A percentile compares a stretch with the other conserved stretches of the same genome.
These are phyloP conservation scores for Dichomitus squalens DNA, from an alignment of 1,284 basidiomycete species.

Conservation along the genomic window DNA sequence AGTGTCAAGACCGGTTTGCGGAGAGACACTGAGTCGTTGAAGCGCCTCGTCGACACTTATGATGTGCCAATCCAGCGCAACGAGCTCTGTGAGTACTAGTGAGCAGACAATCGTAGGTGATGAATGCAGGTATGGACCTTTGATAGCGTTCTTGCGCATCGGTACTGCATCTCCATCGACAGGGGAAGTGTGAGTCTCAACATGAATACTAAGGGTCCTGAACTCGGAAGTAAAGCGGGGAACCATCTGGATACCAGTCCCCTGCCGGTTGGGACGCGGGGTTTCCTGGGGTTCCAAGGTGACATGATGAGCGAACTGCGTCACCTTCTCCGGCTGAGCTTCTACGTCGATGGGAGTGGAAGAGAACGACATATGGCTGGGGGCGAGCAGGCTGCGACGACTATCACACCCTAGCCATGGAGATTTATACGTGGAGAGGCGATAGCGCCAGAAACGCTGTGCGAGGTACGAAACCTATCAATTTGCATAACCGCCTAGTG, in stretches of 20 bases:
- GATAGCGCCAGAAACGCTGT: background rate
- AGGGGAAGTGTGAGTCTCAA: slow-evolving; percentile 14
- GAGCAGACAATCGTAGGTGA: background rate
- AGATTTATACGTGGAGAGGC: background rate
- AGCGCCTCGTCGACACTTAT: slow-evolving; percentile 43
- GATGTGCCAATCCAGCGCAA: slow-evolving; percentile 53
- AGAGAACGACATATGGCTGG: slow-evolving; percentile 2
- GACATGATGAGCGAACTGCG: slow-evolving; percentile 8
- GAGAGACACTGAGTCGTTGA: slow-evolving; percentile 44
- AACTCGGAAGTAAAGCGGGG: slow-evolving; percentile 28
- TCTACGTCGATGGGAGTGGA: slow-evolving; percentile 10
- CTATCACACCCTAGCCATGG: background rate
- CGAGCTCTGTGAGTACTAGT: slow-evolving; percentile 34
- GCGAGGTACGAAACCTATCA: background rate
- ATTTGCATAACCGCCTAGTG: background rate
- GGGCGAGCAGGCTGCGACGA: background rate
- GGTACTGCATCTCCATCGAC: slow-evolving; percentile 3
- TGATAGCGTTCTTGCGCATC: slow-evolving; percentile 18
- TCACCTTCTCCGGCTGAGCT: slow-evolving; percentile 10
- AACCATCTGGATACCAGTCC: slow-evolving; percentile 4
- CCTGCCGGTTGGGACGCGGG: background rate
- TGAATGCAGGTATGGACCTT: slow-evolving; percentile 20
- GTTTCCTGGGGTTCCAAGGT: slow-evolving; percentile 9
- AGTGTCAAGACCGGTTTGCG: slow-evolving; percentile 44
- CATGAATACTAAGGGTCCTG: slow-evolving; percentile 28